These are phyloP conservation scores for Hypoxylon cercidicola DNA, from an alignment of 495 filamentous ascomycete genomes.

Conservation along the genomic window DNA sequence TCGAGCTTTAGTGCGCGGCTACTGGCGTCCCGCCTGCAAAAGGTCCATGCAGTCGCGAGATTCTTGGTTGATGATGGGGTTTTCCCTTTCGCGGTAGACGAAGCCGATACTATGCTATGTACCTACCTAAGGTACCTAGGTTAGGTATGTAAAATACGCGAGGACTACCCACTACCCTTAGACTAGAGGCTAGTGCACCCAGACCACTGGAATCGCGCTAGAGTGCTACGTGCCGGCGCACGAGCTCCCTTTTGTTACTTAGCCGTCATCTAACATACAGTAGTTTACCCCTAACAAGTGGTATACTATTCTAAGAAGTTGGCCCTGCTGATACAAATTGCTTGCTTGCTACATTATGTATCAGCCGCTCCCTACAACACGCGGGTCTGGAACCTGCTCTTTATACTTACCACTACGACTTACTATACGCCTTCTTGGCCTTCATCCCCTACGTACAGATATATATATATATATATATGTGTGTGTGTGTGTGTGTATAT, in stretches of 20 bases:
- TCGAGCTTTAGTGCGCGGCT: conserved; percentile 36
- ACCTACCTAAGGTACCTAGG: conserved; percentile 1
- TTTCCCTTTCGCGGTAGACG: conserved; percentile 34
- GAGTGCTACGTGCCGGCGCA: conserved; percentile 39
- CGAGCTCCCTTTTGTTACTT: conserved; percentile 32
- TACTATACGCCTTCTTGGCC: conserved; percentile 32
- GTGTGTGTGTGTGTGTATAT: too few relatives aligned
- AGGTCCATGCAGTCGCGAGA: conserved; percentile 40
- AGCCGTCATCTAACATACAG: conserved; percentile 20
- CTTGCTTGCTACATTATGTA: conserved; percentile 26
- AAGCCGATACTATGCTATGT: conserved; percentile 25
- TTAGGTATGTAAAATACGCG: conserved; percentile 1
- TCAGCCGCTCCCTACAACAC: conserved; percentile 33
- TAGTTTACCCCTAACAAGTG: neutral
- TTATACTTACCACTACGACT: conserved; percentile 31
- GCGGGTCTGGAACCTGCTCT: conserved; percentile 30
- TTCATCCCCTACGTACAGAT: neutral
- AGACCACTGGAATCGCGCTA: conserved; percentile 40
- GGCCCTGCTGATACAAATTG: conserved; percentile 15
- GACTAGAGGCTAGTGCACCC: conserved; percentile 39
- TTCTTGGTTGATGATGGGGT: conserved; percentile 9
- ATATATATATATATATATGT: too few relatives aligned
- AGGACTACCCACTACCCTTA: neutral
- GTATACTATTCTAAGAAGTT: conserved; percentile 31
- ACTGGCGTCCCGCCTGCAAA: conserved; percentile 38